A percentile compares a stretch with the other conserved stretches of the same genome.
phyloP scores from a whole-genome alignment of 768 basidiomycete genomes.

The Candolleomyces efflorescens region DNA sequence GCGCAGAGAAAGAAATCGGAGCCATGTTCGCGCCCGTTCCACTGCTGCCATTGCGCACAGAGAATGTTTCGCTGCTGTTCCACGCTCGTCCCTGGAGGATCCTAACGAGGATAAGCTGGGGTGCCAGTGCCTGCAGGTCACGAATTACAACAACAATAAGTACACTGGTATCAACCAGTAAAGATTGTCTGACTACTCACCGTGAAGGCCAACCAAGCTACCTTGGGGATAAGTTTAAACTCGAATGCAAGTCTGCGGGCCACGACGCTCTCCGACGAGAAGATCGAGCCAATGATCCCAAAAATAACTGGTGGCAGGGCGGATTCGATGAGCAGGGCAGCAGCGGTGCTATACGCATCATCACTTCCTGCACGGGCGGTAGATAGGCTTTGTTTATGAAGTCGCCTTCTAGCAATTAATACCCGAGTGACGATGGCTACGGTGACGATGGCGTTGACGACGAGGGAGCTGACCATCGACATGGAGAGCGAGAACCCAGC shows the following conservation, averaged over 20 bases:
- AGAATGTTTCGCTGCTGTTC: background rate
- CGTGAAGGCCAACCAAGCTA: slow-evolving; percentile 3
- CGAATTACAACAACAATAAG: background rate
- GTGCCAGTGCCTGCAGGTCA: background rate
- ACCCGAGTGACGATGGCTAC: background rate
- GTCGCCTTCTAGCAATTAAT: background rate
- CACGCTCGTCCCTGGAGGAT: slow-evolving; percentile 1
- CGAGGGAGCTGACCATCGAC: background rate
- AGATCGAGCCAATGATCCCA: background rate
- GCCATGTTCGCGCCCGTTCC: background rate
- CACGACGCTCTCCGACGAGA: background rate
- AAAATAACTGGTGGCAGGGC: background rate
- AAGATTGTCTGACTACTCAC: background rate
- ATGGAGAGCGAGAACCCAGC: background rate
- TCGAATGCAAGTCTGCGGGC: background rate
- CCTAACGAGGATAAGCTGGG: slow-evolving; percentile 1
- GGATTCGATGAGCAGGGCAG: background rate
- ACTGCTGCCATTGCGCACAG: background rate
- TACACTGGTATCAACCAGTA: background rate
- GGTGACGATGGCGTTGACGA: slow-evolving; percentile 1
- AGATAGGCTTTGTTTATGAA: background rate
- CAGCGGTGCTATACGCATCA: background rate
- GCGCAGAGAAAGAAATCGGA: background rate
- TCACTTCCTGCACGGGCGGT: background rate
- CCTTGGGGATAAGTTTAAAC: slow-evolving; percentile 1